Base-by-base conservation (phyloP, 108 stramenopile genomes). In the Nitzschia sp. region DNA sequence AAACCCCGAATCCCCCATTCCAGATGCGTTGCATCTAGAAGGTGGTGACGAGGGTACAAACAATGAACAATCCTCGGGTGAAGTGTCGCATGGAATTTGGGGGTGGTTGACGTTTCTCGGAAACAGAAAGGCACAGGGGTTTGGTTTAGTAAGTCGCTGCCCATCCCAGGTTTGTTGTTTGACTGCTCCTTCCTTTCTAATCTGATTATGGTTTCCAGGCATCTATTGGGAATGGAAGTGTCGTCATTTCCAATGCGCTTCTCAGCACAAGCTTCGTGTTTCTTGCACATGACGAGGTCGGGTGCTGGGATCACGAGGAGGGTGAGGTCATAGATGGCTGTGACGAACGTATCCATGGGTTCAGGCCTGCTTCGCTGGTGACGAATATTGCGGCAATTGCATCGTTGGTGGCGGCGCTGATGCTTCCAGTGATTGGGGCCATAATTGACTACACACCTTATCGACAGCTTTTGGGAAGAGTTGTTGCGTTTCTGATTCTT, bases 361-460 rank as follows among this genome's bases (percentile, higher is more conserved):
- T 81, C 22, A 51, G 65, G 67, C 86, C 89, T 10, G 71, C 79
- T 12, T 68, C 77, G 20, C 65, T 91, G 62, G 50, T 88, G 37
- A 59, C 84, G 21, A 62, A 77, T 40, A 86, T 86, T 69, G 82
- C 80, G 10, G 44, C 73, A n/a, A 53, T 85, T 20, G 42, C 85
- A 0, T 73, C 78, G 5, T 24, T 89, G 29, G 17, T 86, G 22
- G 43, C 71, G 7, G 83, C 88, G 1, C 73, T 86, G 24, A 56
- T 83, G 12, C 77, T 86, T 81, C 88, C 88, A 2, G 39, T 85
- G 0, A 56, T 84, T 34, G 88, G 88, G 21, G 86, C 84, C 24
- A 76, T 87, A 38, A 61, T 86, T 24, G 88, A 89, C 69, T 83
- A 74, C 51, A 89, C 86, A 15, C 39, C 77, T 0, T 58, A 86